phyloP scores from a whole-genome alignment of 2,329 filamentous ascomycete genomes.

The Penicillium paneum region DNA sequence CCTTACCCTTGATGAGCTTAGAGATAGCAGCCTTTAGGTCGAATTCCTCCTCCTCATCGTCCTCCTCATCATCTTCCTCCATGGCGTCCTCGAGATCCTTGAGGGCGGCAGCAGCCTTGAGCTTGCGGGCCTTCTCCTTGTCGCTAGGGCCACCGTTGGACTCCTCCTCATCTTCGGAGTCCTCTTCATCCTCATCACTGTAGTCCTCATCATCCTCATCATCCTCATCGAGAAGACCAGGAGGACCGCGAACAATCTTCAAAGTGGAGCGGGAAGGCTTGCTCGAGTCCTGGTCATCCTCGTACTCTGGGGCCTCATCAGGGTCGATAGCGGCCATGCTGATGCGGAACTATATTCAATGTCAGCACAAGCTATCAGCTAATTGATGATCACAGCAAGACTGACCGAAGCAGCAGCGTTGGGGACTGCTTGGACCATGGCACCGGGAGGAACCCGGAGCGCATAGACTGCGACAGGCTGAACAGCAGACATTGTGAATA shows the following conservation, averaged over 20 bases:
- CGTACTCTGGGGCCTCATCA: constrained; percentile 67
- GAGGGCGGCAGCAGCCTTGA: constrained; percentile 71
- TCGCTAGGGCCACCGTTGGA: constrained; percentile 87
- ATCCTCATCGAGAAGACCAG: constrained; percentile 55
- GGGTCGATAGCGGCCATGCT: constrained; percentile 99
- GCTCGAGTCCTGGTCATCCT: constrained; percentile 60
- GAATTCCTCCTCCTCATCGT: constrained; percentile 62
- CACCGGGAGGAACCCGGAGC: constrained; percentile 81
- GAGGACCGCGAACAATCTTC: constrained; percentile 77
- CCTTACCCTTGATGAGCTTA: constrained; percentile 64
- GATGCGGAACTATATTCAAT: constrained; percentile 71
- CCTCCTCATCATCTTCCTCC: constrained; percentile 55
- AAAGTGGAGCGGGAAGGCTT: constrained; percentile 74
- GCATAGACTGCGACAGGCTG: constrained; percentile 80
- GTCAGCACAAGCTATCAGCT: constrained; percentile 4
- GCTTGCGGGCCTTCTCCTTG: constrained; percentile 83
- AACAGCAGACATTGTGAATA: constrained; percentile 45
- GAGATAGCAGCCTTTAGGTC: constrained; percentile 48
- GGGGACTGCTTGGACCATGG: constrained; percentile 73
- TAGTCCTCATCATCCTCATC: constrained; percentile 59
- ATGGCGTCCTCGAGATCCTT: constrained; percentile 71
- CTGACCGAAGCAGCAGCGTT: constrained; percentile 82
- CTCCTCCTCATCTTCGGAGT: constrained; percentile 66
- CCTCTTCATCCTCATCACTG: constrained; percentile 48
- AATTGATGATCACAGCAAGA: constrained; percentile 23